These are phyloP conservation scores for Apophysomyces ossiformis DNA, from an alignment of 371 early-diverging fungal genomes.

Conservation along the genomic window DNA sequence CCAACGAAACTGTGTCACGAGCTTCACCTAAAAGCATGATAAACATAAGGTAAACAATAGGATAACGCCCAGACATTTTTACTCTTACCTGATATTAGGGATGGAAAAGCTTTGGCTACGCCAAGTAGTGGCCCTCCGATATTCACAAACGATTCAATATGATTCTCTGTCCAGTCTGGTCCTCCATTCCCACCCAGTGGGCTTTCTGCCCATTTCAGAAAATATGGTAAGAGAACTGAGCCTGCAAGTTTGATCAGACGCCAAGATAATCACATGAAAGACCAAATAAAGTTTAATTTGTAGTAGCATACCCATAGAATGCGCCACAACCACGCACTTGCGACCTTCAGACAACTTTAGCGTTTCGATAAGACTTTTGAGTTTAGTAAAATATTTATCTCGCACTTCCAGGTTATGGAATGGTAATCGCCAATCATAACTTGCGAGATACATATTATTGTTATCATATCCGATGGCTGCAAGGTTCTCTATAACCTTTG, in stretches of 20 bases:
- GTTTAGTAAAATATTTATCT: conserved; percentile 83
- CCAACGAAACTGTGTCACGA: conserved; percentile 86
- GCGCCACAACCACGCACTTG: conserved; percentile 72
- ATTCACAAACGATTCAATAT: conserved; percentile 84
- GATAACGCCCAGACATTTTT: not conserved
- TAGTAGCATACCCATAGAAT: conserved; percentile 58
- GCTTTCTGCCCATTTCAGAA: conserved; percentile 91
- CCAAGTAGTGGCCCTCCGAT: conserved; percentile 92
- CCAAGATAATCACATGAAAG: conserved; percentile 2
- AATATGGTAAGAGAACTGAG: conserved; percentile 76
- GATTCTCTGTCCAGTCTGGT: conserved; percentile 77
- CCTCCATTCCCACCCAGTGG: conserved; percentile 79
- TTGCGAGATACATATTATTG: conserved; percentile 85
- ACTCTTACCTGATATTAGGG: conserved; percentile 68
- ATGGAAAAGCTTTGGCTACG: conserved; percentile 83
- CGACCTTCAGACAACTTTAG: conserved; percentile 50
- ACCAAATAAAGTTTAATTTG: conserved; percentile 7
- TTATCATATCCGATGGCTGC: conserved; percentile 90
- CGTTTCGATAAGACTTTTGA: conserved; percentile 80
- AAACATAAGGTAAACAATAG: not conserved
- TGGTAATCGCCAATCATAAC: conserved; percentile 95
- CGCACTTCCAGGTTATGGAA: conserved; percentile 84
- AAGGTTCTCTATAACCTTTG: conserved; percentile 81
- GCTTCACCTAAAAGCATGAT: conserved; percentile 66
- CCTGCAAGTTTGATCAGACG: conserved; percentile 58